Percentiles rank a stretch among this genome's conserved stretches.
These are phyloP conservation scores for Lactarius deliciosus DNA, from an alignment of 768 basidiomycete genomes.

Conservation along the genomic window DNA sequence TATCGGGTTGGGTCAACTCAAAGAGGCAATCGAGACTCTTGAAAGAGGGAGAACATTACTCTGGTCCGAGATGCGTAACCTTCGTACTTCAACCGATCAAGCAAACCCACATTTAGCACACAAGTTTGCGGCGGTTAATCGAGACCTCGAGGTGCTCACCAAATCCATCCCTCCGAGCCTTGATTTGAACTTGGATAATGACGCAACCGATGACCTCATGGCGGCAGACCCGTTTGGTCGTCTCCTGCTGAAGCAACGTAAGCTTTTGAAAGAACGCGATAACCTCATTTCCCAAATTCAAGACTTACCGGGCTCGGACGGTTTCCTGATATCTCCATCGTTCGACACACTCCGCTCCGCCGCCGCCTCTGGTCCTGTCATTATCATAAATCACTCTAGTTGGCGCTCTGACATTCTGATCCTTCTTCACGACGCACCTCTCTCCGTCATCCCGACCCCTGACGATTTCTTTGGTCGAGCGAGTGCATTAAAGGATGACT, in stretches of 20 bases:
- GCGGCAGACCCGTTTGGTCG: neutral
- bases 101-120: neutral
- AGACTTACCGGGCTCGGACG: neutral
- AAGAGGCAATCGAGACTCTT: neutral
- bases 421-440: neutral
- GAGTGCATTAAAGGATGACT: neutral
- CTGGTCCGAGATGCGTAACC: neutral
- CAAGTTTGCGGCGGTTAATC: neutral
- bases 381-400: neutral
- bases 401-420: neutral
- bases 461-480: neutral
- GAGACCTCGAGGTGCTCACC: neutral
- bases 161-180: neutral
- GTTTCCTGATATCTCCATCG: neutral
- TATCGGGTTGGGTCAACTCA: neutral
- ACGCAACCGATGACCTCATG: neutral
- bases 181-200: neutral
- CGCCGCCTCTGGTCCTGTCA: neutral
- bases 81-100: neutral
- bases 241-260: neutral
- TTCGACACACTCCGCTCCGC: neutral
- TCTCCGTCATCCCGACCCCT: neutral
- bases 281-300: neutral
- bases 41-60: neutral
- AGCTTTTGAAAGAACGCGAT: neutral